A percentile compares a stretch with the other conserved stretches of the same genome.
phyloP scores from a whole-genome alignment of 176 grass and related monocot genomes.

The Hsuehochloa calcarea region DNA sequence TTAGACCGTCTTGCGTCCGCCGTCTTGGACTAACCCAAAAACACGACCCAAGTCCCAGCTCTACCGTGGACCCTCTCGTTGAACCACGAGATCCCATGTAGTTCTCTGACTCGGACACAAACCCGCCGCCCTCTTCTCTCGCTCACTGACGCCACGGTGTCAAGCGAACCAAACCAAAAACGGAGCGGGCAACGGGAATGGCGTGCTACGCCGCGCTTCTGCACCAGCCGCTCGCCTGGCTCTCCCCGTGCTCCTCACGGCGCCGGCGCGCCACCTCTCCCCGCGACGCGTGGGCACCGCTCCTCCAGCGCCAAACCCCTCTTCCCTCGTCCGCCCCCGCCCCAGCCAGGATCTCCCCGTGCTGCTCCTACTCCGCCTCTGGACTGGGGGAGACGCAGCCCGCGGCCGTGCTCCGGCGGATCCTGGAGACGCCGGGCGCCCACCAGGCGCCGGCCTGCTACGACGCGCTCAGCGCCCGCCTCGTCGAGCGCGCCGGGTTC shows the following conservation, averaged over 20 bases:
- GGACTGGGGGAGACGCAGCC: conserved; percentile 8
- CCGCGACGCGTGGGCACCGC: not conserved
- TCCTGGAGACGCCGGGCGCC: conserved; percentile 52
- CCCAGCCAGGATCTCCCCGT: conserved; percentile 12
- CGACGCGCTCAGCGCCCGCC: conserved; percentile 81
- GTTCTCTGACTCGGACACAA: no score
- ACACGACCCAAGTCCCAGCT: no score
- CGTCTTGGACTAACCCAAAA: no score
- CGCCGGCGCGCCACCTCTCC: not conserved
- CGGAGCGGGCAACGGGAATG: conserved; percentile 3
- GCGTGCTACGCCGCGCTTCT: conserved; percentile 37
- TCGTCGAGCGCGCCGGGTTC: conserved; percentile 78
- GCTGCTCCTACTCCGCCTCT: conserved; percentile 28
- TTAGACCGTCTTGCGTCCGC: no score
- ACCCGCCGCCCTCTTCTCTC: no score
- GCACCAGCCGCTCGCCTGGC: conserved; percentile 26
- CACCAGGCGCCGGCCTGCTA: conserved; percentile 92
- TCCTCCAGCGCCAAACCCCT: not conserved
- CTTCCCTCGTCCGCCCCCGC: not conserved
- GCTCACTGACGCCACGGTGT: no score
- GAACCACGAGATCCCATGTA: no score
- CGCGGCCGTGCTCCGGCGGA: conserved; percentile 46
- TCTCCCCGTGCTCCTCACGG: conserved; percentile 20
- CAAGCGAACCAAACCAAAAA: no score
- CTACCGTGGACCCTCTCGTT: no score